A percentile compares a stretch with the other conserved stretches of the same genome.
These are phyloP conservation scores for Fusarium ramigenum DNA, from an alignment of 2,329 filamentous ascomycete genomes.

Conservation along the genomic window DNA sequence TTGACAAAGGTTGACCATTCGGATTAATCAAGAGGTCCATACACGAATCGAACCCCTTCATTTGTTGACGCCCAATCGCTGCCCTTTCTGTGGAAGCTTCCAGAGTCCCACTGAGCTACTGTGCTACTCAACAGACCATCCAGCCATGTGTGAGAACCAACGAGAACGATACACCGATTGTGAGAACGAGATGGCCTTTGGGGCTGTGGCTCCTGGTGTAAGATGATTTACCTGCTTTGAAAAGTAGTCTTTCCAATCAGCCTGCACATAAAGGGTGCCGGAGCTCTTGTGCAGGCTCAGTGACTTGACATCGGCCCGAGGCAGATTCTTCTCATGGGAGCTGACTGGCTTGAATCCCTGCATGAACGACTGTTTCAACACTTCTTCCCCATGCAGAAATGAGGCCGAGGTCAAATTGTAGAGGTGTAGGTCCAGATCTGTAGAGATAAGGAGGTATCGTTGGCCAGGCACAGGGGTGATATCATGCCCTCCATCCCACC, in stretches of 20 bases:
- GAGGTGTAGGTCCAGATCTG: neutral
- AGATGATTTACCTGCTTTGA: neutral
- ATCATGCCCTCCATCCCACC: neutral
- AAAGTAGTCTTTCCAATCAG: neutral
- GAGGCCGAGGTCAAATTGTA: neutral
- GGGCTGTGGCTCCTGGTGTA: rapidly evolving
- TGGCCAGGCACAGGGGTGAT: neutral
- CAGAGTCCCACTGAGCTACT: neutral
- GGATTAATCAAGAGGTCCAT: neutral
- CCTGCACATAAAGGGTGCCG: neutral
- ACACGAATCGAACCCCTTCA: neutral
- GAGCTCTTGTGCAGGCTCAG: neutral
- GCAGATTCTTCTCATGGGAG: neutral
- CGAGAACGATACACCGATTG: neutral
- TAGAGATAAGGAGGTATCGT: neutral
- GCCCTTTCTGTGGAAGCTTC: neutral
- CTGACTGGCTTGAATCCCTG: neutral
- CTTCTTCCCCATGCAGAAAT: neutral
- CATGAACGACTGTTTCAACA: neutral
- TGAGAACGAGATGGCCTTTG: neutral
- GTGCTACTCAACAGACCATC: neutral
- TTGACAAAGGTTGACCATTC: neutral
- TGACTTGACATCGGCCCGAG: neutral
- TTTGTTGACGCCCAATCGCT: neutral
- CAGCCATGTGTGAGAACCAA: neutral